These are phyloP conservation scores for Epithemia pelagica DNA, from an alignment of 108 stramenopile species.

Conservation along the genomic window DNA sequence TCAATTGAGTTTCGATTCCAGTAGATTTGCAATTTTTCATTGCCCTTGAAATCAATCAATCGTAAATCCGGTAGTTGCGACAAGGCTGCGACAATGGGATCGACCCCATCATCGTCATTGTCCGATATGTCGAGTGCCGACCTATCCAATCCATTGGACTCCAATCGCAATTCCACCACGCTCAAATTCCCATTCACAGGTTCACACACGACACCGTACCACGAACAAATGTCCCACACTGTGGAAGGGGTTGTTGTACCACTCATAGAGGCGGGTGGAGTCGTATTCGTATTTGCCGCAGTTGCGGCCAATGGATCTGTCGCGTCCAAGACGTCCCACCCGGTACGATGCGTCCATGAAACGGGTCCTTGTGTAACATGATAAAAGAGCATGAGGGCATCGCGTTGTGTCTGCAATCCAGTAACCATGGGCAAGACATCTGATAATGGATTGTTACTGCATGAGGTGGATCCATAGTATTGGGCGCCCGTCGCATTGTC, in stretches of 20 bases:
- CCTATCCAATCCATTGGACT: neutral
- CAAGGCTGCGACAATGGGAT: neutral
- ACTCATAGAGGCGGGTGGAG: no score
- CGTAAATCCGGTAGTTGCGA: neutral
- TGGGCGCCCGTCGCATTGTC: neutral
- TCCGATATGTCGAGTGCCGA: neutral
- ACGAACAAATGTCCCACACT: conserved; percentile 3
- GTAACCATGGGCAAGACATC: neutral
- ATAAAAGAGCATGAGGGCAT: conserved; percentile 12
- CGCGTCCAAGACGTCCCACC: conserved; percentile 3
- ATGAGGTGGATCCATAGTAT: neutral
- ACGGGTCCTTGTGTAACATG: conserved; percentile 6
- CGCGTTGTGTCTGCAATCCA: conserved; percentile 2
- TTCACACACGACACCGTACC: conserved; percentile 4
- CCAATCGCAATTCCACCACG: conserved; percentile 5
- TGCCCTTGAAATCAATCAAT: conserved; percentile 26
- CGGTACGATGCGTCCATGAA: neutral
- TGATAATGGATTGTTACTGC: neutral
- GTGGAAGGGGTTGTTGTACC: neutral
- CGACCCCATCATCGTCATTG: conserved; percentile 24
- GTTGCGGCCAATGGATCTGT: neutral
- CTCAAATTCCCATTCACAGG: conserved; percentile 2
- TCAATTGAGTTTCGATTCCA: neutral
- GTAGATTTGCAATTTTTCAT: neutral
- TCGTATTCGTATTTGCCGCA: no score